phyloP scores from a whole-genome alignment of 2,329 filamentous ascomycete species.

The Blastomyces percursus region DNA sequence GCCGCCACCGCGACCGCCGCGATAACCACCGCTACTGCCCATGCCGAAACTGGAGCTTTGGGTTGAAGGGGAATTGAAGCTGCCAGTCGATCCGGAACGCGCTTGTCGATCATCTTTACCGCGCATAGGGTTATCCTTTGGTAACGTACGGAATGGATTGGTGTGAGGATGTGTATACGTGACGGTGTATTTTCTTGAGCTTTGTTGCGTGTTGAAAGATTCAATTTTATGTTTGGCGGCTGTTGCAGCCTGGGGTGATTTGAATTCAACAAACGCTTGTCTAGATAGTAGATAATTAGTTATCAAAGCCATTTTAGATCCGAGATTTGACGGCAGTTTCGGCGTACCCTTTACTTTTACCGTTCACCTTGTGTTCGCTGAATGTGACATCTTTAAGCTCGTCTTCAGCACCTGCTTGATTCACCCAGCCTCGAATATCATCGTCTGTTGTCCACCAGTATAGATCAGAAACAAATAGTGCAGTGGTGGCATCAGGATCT shows the following conservation, averaged over 20 bases:
- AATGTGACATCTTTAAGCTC: slow-evolving; percentile 90
- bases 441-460: slow-evolving; percentile 98
- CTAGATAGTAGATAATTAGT: slow-evolving; percentile 24
- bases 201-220: slow-evolving; percentile 44
- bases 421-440: slow-evolving; percentile 78
- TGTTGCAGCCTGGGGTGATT: slow-evolving; percentile 70
- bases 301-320: neutral
- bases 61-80: slow-evolving; percentile 31
- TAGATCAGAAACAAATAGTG: slow-evolving; percentile 76
- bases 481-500: slow-evolving; percentile 53
- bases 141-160: slow-evolving; percentile 84
- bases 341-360: slow-evolving; percentile 90
- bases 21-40: slow-evolving; percentile 43
- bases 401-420: slow-evolving; percentile 66
- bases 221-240: slow-evolving; percentile 77
- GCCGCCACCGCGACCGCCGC: slow-evolving; percentile 40
- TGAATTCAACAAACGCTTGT: slow-evolving; percentile 76
- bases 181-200: slow-evolving; percentile 56
- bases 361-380: slow-evolving; percentile 97
- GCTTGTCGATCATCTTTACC: slow-evolving; percentile 49
- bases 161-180: slow-evolving; percentile 63
- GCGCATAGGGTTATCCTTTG: slow-evolving; percentile 72
- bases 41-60: slow-evolving; percentile 33
- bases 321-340: neutral
- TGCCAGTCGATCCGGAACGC: slow-evolving; percentile 41